Conservation (phyloP, 441 rosid species). For the Adansonia madagascariensis region DNA sequence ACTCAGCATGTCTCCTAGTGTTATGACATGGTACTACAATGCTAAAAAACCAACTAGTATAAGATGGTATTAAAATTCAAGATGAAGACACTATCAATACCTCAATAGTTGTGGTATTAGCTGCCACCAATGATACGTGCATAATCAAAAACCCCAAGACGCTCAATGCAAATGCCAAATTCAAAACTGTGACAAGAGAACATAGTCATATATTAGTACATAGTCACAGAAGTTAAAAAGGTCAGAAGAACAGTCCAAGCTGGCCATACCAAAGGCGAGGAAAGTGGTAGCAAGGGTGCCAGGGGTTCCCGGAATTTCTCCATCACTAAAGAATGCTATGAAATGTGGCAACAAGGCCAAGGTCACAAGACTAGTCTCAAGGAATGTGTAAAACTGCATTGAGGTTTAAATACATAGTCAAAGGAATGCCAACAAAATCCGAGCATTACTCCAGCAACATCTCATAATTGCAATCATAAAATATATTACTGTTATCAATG, state of each 20-base stretch:
- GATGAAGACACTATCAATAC: constrained; percentile 40
- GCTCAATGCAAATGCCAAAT: constrained; percentile 82
- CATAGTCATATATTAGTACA: constrained; percentile 9
- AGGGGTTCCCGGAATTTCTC: constrained; percentile 87
- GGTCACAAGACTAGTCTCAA: constrained; percentile 82
- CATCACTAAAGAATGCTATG: constrained; percentile 81
- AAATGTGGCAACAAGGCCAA: constrained; percentile 76
- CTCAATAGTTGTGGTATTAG: constrained; percentile 89
- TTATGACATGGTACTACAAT: not conserved
- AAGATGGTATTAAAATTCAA: constrained; percentile 1
- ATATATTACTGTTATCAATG: not conserved
- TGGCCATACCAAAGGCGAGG: constrained; percentile 73
- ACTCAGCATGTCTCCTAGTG: not conserved
- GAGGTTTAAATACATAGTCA: constrained; percentile 24
- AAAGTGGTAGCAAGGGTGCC: constrained; percentile 85
- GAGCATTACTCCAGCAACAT: not conserved
- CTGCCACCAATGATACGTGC: constrained; percentile 75
- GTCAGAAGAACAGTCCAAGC: constrained; percentile 8
- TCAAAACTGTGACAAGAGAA: constrained; percentile 58
- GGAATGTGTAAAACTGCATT: constrained; percentile 84
- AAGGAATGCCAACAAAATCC: constrained; percentile 7
- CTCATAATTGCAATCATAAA: constrained; percentile 1
- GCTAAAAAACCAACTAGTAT: constrained; percentile 6
- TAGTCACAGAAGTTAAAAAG: not conserved
- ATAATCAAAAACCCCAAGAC: constrained; percentile 83